phyloP scores from a whole-genome alignment of 1,284 basidiomycete species.

The Tilletiopsis washingtonensis region DNA sequence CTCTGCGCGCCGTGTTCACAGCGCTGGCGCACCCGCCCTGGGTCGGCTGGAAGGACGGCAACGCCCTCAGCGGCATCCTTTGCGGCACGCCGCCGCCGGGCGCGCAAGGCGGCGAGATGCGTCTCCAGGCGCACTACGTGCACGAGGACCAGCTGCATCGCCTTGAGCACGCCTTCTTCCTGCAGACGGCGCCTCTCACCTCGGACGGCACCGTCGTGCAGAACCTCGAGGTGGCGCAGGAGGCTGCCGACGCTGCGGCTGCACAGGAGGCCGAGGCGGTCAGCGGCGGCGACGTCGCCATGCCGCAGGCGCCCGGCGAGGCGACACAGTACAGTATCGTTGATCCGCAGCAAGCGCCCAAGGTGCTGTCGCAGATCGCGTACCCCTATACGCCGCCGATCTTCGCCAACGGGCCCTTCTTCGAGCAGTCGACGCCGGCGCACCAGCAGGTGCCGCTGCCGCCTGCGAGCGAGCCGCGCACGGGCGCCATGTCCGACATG shows the following conservation, averaged over 20 bases:
- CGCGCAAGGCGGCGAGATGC: constrained; percentile 29
- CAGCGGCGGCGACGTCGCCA: constrained; percentile 2
- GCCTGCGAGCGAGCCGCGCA: neutral
- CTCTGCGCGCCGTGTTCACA: constrained; percentile 65
- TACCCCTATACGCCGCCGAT: constrained; percentile 41
- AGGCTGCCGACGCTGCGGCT: neutral
- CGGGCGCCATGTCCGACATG: neutral
- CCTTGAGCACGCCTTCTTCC: constrained; percentile 36
- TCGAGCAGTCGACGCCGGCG: constrained; percentile 7
- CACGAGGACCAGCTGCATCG: constrained; percentile 36
- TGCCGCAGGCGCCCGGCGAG: constrained; percentile 16
- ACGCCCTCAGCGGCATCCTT: constrained; percentile 12
- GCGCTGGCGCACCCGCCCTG: constrained; percentile 75
- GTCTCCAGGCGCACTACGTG: constrained; percentile 36
- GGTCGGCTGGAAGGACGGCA: constrained; percentile 76
- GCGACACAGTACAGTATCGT: constrained; percentile 35
- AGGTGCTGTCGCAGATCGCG: constrained; percentile 29
- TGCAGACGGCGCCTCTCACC: constrained; percentile 24
- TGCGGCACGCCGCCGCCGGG: constrained; percentile 25
- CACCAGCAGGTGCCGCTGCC: constrained; percentile 9
- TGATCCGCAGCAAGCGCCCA: constrained; percentile 33
- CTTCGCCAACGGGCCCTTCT: constrained; percentile 21
- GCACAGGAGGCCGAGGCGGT: constrained; percentile 1
- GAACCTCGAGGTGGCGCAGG: neutral
- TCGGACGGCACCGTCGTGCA: constrained; percentile 1